These are phyloP conservation scores for Melanogaster broomeanus DNA, from an alignment of 768 basidiomycete genomes.

Conservation along the genomic window DNA sequence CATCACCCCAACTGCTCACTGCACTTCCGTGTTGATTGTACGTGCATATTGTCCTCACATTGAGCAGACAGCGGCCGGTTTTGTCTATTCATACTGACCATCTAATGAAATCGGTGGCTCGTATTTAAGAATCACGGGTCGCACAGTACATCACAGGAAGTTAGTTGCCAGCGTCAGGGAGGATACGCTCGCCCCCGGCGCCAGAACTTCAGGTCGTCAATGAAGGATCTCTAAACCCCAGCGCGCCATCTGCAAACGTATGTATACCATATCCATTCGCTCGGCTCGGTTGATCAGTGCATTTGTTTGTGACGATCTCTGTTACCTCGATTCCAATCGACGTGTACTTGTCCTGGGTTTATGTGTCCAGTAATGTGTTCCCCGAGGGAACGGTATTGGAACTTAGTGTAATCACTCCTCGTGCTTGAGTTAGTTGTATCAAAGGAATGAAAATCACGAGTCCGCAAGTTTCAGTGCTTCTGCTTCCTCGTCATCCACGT, in stretches of 20 bases:
- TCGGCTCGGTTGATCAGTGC: background rate
- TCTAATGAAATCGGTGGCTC: background rate
- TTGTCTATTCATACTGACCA: background rate
- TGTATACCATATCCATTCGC: background rate
- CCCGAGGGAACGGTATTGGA: background rate
- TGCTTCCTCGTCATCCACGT: slow-evolving; percentile 62
- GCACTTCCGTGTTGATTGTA: background rate
- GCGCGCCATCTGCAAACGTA: too few species aligned
- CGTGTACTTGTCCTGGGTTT: background rate
- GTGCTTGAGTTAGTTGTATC: slow-evolving; percentile 5
- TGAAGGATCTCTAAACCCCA: too few species aligned
- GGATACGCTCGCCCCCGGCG: background rate
- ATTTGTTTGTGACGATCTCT: background rate
- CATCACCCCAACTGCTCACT: too few species aligned
- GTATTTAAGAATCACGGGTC: background rate
- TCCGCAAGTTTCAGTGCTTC: slow-evolving; percentile 29
- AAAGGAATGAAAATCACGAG: slow-evolving; percentile 4
- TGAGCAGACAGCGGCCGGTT: background rate
- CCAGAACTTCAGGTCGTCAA: too few species aligned
- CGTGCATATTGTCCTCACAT: background rate
- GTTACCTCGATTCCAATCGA: background rate
- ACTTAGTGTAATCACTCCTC: background rate
- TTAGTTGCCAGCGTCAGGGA: too few species aligned
- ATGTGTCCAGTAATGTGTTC: background rate
- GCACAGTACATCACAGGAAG: background rate